Conservation (phyloP, 2,329 filamentous ascomycete species). For the Westerdykella sp. region DNA sequence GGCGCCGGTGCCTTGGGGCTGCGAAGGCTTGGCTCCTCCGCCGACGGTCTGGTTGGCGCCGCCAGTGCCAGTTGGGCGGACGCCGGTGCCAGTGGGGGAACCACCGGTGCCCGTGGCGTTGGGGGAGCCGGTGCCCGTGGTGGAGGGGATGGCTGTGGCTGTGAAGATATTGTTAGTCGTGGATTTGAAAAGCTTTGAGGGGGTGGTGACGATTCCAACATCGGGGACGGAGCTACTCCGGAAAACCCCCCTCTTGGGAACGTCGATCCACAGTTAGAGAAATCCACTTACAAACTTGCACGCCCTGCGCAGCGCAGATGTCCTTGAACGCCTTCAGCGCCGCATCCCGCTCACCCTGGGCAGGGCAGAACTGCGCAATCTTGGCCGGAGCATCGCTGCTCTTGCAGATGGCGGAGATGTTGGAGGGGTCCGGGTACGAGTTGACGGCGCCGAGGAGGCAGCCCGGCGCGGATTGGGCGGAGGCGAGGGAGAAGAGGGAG, state of each 20-base stretch:
- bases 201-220: no score
- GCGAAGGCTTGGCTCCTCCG: neutral
- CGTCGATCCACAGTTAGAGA: neutral
- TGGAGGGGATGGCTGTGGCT: constrained; percentile 17
- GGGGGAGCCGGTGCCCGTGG: constrained; percentile 4
- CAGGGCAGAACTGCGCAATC: constrained; percentile 20
- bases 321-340: constrained; percentile 25
- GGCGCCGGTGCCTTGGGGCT: constrained; percentile 13
- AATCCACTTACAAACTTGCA: constrained; percentile 27
- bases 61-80: neutral
- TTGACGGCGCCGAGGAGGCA: constrained; percentile 30
- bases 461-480: constrained; percentile 11
- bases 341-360: constrained; percentile 4
- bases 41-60: no score
- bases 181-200: no score
- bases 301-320: constrained; percentile 21
- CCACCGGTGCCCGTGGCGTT: constrained; percentile 3
- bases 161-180: neutral
- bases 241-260: no score
- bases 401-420: constrained; percentile 24
- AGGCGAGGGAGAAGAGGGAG: constrained; percentile 1
- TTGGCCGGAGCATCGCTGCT: constrained; percentile 19
- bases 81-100: constrained; percentile 4
- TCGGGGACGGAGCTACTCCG: no score
- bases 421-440: constrained; percentile 20